Base-by-base conservation (phyloP, 2,329 filamentous ascomycete genomes). In the Pochonia chlamydosporia region DNA sequence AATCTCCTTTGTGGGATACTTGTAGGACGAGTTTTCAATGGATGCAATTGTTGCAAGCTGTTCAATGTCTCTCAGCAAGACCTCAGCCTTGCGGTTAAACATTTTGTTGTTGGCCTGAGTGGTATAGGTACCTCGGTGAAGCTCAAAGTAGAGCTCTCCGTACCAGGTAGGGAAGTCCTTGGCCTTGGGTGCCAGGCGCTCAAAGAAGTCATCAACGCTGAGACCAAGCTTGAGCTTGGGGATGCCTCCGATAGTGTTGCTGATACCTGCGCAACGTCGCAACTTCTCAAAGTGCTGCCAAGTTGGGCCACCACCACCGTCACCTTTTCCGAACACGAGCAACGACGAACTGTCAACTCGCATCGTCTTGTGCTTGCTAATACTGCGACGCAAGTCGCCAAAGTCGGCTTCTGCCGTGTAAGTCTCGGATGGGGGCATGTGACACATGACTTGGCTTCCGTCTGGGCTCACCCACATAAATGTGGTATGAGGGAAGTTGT, bases 381-480 rank as follows among this genome's bases (percentile, higher is more conserved):
- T 78, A 60, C 92, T 96, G 53, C 92, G 82, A 65, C 82, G 92
- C 39, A 99, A 82, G 63, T 99, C 93, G 20, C 92, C 91, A 69
- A 97, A 96, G 66, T 97, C 84, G 23, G 93, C 93, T 57, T 91
- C 85, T 3, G 93, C 87, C 5, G 92, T 97, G 65, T 99, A 97
- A 0, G 93, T 97, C 69, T 99, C 91, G 2, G 89, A 81, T 2
- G 93, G 93, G 3, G 91, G 83, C 93, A 99, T 99, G 62, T 99
- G 93, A 66, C 92, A 97, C 52, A 99, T 82, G 55, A 99, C 93
- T 62, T 97, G 93, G 60, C 88, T 95, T 49, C 93, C 92, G 64
- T 99, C 93, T 13, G 96, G 80, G 11, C 90, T 82, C 26, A 99
- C 91, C 93, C 93, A 99, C 67, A 96, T 96, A 76, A 99, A 99